phyloP scores from a whole-genome alignment of 805 yeast species.

The Barnettozyma californica region DNA sequence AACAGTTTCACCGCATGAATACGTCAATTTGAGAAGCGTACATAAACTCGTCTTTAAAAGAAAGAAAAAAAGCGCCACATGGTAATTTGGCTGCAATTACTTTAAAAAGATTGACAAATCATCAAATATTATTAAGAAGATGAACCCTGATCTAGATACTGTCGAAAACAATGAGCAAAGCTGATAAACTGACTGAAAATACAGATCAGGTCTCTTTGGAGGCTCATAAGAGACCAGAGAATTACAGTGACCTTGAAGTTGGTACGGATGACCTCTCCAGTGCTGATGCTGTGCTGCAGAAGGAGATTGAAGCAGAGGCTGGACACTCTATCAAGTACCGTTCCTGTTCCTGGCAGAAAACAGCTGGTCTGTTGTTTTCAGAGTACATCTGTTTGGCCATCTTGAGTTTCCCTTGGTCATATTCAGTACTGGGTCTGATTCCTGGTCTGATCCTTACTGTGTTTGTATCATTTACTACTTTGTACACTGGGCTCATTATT shows the following conservation, averaged over 20 bases:
- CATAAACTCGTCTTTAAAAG: too few relatives aligned
- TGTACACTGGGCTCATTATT: conserved; percentile 52
- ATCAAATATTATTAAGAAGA: too few relatives aligned
- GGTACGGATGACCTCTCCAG: conserved; percentile 8
- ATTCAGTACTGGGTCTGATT: conserved; percentile 51
- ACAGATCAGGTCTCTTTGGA: not conserved
- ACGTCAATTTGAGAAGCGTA: not conserved
- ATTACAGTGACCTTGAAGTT: not conserved
- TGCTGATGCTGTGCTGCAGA: conserved; percentile 16
- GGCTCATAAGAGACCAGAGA: not conserved
- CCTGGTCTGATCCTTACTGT: conserved; percentile 53
- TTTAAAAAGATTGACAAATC: too few relatives aligned
- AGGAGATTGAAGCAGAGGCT: conserved; percentile 21
- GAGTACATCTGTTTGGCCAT: conserved; percentile 60
- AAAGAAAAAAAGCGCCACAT: not conserved
- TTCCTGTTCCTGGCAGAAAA: conserved; percentile 52
- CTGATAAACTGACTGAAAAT: not conserved
- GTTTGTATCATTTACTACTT: conserved; percentile 43
- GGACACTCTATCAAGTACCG: conserved; percentile 38
- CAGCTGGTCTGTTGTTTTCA: conserved; percentile 54
- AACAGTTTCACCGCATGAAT: not conserved
- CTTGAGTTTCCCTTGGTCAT: conserved; percentile 64
- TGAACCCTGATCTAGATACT: too few relatives aligned
- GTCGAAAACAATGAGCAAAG: not conserved
- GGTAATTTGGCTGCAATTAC: not conserved